phyloP scores from a whole-genome alignment of 164 flowering plant genomes.

The Kingdonia uniflora region DNA sequence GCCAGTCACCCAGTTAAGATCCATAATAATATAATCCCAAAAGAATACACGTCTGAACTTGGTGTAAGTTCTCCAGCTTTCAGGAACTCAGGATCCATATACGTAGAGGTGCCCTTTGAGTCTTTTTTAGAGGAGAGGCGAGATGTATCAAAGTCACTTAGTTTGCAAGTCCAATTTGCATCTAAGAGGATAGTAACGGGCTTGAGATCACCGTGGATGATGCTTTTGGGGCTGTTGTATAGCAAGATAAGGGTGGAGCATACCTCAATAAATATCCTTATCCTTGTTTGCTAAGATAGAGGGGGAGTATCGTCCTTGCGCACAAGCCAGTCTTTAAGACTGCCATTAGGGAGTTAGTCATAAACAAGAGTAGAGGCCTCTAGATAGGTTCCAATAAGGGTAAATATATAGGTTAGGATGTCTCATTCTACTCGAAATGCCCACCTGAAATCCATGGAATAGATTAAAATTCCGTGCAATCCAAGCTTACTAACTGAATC shows the following conservation, averaged over 20 bases:
- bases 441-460: slow-evolving; percentile 41
- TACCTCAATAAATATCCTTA: slow-evolving; percentile 65
- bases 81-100: slow-evolving; percentile 78
- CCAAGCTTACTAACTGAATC: no score
- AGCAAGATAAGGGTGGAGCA: slow-evolving; percentile 78
- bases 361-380: slow-evolving; percentile 67
- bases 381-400: slow-evolving; percentile 85
- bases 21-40: slow-evolving; percentile 64
- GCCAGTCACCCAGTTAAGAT: slow-evolving; percentile 66
- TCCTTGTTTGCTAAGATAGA: slow-evolving; percentile 71
- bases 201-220: slow-evolving; percentile 74
- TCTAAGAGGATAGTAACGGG: slow-evolving; percentile 77
- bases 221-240: slow-evolving; percentile 48
- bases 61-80: slow-evolving; percentile 62
- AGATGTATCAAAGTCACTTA: slow-evolving; percentile 77
- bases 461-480: no score
- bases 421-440: slow-evolving; percentile 64
- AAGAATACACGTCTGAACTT: slow-evolving; percentile 75
- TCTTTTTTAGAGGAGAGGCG: no score
- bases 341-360: slow-evolving; percentile 78
- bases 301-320: slow-evolving; percentile 63
- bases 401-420: slow-evolving; percentile 84
- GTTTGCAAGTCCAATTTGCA: slow-evolving; percentile 46
- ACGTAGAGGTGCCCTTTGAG: slow-evolving; percentile 55
- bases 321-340: slow-evolving; percentile 77